Base-by-base conservation (phyloP, 139 green algal species). In the Spirogloea muscicola region DNA sequence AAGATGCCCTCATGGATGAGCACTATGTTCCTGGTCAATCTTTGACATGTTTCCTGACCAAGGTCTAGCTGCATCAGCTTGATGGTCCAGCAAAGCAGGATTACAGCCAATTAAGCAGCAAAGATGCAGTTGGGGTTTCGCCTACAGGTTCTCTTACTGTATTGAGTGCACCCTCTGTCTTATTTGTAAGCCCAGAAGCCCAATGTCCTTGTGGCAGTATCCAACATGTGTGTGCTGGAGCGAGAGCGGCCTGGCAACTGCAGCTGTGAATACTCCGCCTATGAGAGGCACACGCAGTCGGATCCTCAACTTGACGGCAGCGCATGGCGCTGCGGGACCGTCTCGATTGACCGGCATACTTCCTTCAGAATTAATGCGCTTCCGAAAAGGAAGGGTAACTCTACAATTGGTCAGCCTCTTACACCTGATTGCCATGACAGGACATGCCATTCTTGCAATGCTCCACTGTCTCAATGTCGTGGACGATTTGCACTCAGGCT, bases 191-290 rank as follows among this genome's bases (percentile, higher is more conserved):
- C 27, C 21, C 60, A 29, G 33, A 31, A 33, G 25, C 60, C 60
- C 27, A n/a, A n/a, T n/a, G n/a, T n/a, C n/a, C n/a, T n/a, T n/a
- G n/a, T n/a, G n/a, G 27, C 65, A 74, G 42, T 27, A 1, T 9
- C 33, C 25, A 76, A 65, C 49, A 68, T 76, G 25, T 66, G 67
- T 21, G 27, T 76, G 67, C 39, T 61, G 67, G 21, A 76, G 67
- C 49, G 67, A 40, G 34, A 51, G 7, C 48, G 46, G 21, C 46
- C 67, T 7, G 67, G 33, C 55, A 76, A 68, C 4, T 64, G 46
- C 29, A 51, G 34, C 13, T 73, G 64, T 27, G 64, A 73, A 33
- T 73, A 66, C 64, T 31, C 64, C 2, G 33, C 37, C 33, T 73
- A 67, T n/a, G 31, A 39, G 2, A 1, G 3, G 7, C 18, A 18